A percentile compares a stretch with the other conserved stretches of the same genome.
These are phyloP conservation scores for Fraxinus latifolia DNA, from an alignment of 305 asterid genomes.

Conservation along the genomic window DNA sequence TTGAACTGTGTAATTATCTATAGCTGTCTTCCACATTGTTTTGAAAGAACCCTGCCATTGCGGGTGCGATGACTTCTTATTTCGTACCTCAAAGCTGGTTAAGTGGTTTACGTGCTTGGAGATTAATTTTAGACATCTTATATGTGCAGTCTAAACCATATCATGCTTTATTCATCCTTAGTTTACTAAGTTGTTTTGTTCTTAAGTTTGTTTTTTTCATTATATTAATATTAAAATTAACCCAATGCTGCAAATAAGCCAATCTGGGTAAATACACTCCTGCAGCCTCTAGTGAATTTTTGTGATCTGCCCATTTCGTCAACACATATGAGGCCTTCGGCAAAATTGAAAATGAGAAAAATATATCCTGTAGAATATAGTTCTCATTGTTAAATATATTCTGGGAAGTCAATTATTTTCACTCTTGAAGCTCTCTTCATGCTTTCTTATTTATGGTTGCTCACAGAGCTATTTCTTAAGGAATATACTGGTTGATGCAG, in stretches of 20 bases:
- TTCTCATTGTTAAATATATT: slow-evolving; percentile 11
- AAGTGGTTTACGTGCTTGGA: neutral
- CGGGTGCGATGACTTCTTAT: neutral
- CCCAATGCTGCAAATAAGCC: neutral
- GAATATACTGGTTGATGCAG: slow-evolving; percentile 55
- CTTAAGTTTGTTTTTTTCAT: neutral
- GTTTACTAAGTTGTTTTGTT: neutral
- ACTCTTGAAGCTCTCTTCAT: neutral
- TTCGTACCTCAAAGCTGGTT: neutral
- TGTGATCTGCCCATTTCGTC: slow-evolving; percentile 5
- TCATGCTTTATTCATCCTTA: neutral
- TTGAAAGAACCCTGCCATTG: neutral
- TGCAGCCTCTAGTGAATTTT: neutral
- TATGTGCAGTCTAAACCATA: neutral
- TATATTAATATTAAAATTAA: neutral
- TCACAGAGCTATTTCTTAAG: slow-evolving; percentile 7
- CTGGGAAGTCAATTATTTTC: neutral
- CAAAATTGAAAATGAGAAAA: neutral
- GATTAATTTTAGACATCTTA: neutral
- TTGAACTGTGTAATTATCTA: neutral
- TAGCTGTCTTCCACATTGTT: neutral
- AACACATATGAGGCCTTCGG: neutral
- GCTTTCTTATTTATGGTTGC: neutral
- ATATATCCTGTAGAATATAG: neutral
- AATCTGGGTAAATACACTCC: neutral